Conservation (phyloP, 768 basidiomycete genomes). For the Ramaria sp. region DNA sequence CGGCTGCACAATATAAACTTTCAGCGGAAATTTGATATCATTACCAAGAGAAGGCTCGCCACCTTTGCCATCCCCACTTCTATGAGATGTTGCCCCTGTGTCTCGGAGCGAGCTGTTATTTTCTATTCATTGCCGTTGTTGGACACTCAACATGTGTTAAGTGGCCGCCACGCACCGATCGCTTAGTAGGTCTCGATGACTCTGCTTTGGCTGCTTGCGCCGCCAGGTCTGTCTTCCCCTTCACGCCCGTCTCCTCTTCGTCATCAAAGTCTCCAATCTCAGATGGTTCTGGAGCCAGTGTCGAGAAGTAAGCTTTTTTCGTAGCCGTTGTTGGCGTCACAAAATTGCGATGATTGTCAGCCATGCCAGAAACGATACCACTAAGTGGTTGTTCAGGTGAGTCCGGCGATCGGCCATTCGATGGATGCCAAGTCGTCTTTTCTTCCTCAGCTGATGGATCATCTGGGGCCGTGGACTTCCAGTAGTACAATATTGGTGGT, state of each 20-base stretch:
- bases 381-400: not conserved
- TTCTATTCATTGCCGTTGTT: not conserved
- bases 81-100: not conserved
- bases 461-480: not conserved
- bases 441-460: not conserved
- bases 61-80: not conserved
- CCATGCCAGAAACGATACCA: not conserved
- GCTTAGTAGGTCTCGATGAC: not conserved
- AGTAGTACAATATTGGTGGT: not conserved
- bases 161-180: not conserved
- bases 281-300: not conserved
- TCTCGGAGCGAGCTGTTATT: not conserved
- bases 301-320: slow-evolving; percentile 1
- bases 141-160: not conserved
- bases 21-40: not conserved
- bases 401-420: not conserved
- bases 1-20: not conserved
- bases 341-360: not conserved
- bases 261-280: slow-evolving; percentile 2
- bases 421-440: not conserved
- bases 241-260: not conserved
- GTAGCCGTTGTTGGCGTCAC: not conserved
- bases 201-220: not conserved
- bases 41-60: not conserved
- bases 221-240: not conserved